phyloP scores from a whole-genome alignment of 208 protist species.

The Acanthamoeba lenticulata region DNA sequence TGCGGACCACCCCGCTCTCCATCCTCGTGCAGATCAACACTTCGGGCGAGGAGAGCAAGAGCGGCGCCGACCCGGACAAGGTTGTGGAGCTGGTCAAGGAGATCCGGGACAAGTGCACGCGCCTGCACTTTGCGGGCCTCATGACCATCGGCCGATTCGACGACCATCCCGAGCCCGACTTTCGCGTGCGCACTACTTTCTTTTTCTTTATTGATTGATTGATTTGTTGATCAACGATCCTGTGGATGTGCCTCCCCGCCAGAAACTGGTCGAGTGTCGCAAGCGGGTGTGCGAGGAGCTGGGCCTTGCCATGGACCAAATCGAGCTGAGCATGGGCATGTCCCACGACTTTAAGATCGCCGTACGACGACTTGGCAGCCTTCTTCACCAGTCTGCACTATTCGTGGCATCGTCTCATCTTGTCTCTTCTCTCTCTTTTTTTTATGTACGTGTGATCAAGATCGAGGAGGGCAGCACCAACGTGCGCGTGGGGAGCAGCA shows the following conservation, averaged over 20 bases:
- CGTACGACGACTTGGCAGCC: too few species aligned
- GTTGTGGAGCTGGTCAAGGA: conserved; percentile 87
- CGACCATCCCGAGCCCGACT: conserved; percentile 87
- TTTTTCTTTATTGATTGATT: too few species aligned
- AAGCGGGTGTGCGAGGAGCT: conserved; percentile 86
- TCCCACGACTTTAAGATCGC: conserved; percentile 94
- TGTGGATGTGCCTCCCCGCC: background rate
- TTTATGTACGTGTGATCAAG: too few species aligned
- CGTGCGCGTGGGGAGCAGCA: conserved; percentile 94
- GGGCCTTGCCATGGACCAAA: conserved; percentile 59
- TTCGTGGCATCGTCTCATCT: too few species aligned
- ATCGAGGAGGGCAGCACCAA: conserved; percentile 94
- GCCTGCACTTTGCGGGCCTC: conserved; percentile 88
- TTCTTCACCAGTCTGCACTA: too few species aligned
- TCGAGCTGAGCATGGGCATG: conserved; percentile 98
- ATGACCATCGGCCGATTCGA: conserved; percentile 97
- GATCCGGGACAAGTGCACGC: conserved; percentile 87
- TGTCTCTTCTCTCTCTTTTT: too few species aligned
- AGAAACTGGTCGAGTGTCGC: conserved; percentile 81
- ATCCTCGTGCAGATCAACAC: conserved; percentile 96
- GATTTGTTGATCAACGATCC: background rate
- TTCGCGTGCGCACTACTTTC: conserved; percentile 92
- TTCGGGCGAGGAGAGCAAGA: conserved; percentile 93
- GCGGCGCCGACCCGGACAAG: conserved; percentile 88
- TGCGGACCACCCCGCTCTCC: conserved; percentile 75